phyloP scores from a whole-genome alignment of 2,329 filamentous ascomycete species.

The Beauveria medogensis region DNA sequence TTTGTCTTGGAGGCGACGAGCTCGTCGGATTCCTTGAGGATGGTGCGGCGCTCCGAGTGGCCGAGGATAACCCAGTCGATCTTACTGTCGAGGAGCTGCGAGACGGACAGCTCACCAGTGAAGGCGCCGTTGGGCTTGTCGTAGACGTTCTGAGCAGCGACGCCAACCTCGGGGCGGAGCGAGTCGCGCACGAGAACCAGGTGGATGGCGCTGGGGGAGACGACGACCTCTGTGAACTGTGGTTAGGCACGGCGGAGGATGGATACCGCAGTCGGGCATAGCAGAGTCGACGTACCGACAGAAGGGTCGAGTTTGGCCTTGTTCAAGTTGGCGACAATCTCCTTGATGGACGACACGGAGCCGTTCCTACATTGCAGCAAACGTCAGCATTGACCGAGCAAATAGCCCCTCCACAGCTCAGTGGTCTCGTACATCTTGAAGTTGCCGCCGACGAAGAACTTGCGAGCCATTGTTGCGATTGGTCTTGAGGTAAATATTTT shows the following conservation, averaged over 20 bases:
- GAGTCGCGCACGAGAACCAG: conserved; percentile 77
- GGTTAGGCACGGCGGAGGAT: conserved; percentile 11
- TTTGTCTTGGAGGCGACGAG: conserved; percentile 92
- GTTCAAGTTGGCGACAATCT: conserved; percentile 87
- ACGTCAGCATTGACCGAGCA: background rate
- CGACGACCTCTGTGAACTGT: conserved; percentile 72
- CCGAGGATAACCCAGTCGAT: conserved; percentile 89
- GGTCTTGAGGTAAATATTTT: conserved; percentile 4
- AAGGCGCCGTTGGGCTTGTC: conserved; percentile 95
- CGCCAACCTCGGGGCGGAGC: conserved; percentile 67
- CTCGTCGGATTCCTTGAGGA: conserved; percentile 78
- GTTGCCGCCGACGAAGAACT: conserved; percentile 97
- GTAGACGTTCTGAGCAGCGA: conserved; percentile 94
- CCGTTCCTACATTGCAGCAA: conserved; percentile 64
- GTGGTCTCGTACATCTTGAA: conserved; percentile 81
- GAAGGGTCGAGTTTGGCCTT: conserved; percentile 70
- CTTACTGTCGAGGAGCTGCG: conserved; percentile 81
- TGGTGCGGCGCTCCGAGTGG: conserved; percentile 88
- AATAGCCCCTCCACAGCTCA: conserved; percentile 7
- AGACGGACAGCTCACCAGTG: conserved; percentile 91
- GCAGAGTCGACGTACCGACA: conserved; percentile 47
- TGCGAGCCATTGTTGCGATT: conserved; percentile 71
- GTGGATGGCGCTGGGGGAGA: conserved; percentile 86
- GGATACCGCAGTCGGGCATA: conserved; percentile 5
- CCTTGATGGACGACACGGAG: conserved; percentile 78